Evolutionary conservation across 306 rosid species (phyloP), one percentile per base, ranked within the genome.

Genomic region (Urtica urens): DNA sequence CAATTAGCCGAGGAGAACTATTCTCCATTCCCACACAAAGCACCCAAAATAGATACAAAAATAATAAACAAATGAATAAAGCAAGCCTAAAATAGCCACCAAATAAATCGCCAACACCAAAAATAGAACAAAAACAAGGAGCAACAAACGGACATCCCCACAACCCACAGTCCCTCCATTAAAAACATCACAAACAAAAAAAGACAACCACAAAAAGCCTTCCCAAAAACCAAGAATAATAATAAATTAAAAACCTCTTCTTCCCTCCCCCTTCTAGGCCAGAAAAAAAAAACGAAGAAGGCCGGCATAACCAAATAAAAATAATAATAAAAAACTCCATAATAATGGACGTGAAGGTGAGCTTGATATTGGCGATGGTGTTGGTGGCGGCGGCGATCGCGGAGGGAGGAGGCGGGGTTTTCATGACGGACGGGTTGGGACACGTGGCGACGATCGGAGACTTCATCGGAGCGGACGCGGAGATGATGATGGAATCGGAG

Each of bases 401-500:
- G n/a, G n/a, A n/a, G n/a, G n/a, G n/a, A n/a, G n/a, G n/a, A n/a
- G n/a, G n/a, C n/a, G n/a, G n/a, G n/a, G n/a, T n/a, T n/a, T n/a
- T n/a, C n/a, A n/a, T n/a, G n/a, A n/a, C n/a, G n/a, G n/a, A n/a
- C n/a, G n/a, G n/a, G n/a, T n/a, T n/a, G n/a, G n/a, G n/a, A n/a
- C n/a, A n/a, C 7, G 6, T 23, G 5, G 15, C n/a, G 15, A 17
- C 29, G 49, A 18, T 45, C 18, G 49, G 49, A 18, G 49, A 45
- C 30, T 23, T 22, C 49, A 45, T 45, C 15, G 49, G 49, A 2
- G 49, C 22, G 4, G 27, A 45, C 49, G 23, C 22, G 29, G 49
- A 45, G 49, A 22, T 45, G 27, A 27, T 45, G 27, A 15, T 45
- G 21, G 49, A 20, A 27, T 45, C 49, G 7, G 49, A 45, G 49